These are phyloP conservation scores for Aspergillus felis DNA, from an alignment of 2,329 filamentous ascomycete species.

Conservation along the genomic window DNA sequence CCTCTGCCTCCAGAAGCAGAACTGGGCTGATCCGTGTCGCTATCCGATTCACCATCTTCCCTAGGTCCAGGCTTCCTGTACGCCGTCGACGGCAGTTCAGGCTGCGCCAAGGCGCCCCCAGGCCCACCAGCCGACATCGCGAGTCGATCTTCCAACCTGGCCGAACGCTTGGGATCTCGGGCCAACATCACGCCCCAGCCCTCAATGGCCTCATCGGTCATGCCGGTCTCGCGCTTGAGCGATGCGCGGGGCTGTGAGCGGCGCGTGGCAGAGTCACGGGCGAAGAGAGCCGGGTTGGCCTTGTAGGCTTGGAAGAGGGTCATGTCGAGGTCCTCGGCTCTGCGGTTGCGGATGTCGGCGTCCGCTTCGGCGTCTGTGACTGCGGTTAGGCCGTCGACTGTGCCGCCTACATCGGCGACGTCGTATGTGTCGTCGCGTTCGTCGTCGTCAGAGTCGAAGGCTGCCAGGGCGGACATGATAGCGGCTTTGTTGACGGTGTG, in stretches of 20 bases:
- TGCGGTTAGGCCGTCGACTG: conserved; percentile 61
- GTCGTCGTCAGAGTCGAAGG: conserved; percentile 91
- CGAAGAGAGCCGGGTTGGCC: conserved; percentile 62
- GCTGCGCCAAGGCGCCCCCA: conserved; percentile 49
- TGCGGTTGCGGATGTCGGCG: conserved; percentile 47
- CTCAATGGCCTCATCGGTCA: conserved; percentile 92
- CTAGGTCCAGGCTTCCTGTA: conserved; percentile 48
- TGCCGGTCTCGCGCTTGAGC: conserved; percentile 71
- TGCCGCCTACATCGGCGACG: conserved; percentile 83
- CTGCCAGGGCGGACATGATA: conserved; percentile 80
- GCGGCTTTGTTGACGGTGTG: conserved; percentile 72
- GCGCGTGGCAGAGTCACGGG: conserved; percentile 66
- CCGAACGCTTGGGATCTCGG: conserved; percentile 65
- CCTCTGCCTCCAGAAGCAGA: conserved; percentile 23
- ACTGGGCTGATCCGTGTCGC: conserved; percentile 34
- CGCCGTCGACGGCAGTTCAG: conserved; percentile 60
- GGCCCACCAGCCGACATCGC: conserved; percentile 57
- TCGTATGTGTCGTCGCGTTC: conserved; percentile 98
- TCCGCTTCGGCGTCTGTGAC: conserved; percentile 49
- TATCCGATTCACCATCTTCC: conserved; percentile 48
- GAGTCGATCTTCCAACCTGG: conserved; percentile 67
- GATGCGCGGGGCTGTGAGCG: conserved; percentile 58
- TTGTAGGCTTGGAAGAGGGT: conserved; percentile 70
- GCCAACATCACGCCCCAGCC: conserved; percentile 87
- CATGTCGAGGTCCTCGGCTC: conserved; percentile 56